Conservation (phyloP, 2,329 filamentous ascomycete species). For the Didymella pomorum region DNA sequence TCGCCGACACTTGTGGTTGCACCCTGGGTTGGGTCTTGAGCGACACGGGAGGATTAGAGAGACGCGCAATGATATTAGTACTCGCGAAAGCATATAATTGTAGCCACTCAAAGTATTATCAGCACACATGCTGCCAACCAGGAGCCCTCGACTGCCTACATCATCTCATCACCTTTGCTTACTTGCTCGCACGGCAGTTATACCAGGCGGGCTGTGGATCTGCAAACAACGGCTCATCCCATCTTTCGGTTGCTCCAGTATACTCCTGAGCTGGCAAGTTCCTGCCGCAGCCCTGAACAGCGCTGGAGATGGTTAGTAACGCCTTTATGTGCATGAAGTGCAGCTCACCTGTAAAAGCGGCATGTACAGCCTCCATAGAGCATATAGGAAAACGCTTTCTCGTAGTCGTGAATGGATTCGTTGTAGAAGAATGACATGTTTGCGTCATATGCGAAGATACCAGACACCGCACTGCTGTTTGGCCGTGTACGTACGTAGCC, state of each 20-base stretch:
- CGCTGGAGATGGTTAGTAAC: background rate
- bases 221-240: conserved; percentile 19
- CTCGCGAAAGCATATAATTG: background rate
- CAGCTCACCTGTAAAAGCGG: conserved; percentile 14
- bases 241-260: conserved; percentile 16
- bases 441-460: conserved; percentile 5
- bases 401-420: conserved; percentile 8
- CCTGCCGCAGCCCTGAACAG: conserved; percentile 7
- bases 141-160: background rate
- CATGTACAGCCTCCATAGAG: conserved; percentile 18
- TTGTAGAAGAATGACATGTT: conserved; percentile 20
- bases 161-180: background rate
- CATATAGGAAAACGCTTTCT: conserved; percentile 19
- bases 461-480: conserved; percentile 13
- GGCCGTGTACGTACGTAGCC: conserved; percentile 19
- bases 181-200: conserved; percentile 9
- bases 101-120: background rate
- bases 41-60: background rate
- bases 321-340: background rate
- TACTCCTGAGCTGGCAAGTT: background rate
- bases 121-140: too few relatives aligned
- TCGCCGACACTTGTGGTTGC: background rate
- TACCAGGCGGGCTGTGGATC: conserved; percentile 28
- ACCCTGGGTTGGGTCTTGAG: background rate
- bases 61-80: background rate